Evolutionary conservation across 73 alveolate species (phyloP), one percentile per base, ranked within the genome.

Genomic region (Blepharisma japonicum): DNA sequence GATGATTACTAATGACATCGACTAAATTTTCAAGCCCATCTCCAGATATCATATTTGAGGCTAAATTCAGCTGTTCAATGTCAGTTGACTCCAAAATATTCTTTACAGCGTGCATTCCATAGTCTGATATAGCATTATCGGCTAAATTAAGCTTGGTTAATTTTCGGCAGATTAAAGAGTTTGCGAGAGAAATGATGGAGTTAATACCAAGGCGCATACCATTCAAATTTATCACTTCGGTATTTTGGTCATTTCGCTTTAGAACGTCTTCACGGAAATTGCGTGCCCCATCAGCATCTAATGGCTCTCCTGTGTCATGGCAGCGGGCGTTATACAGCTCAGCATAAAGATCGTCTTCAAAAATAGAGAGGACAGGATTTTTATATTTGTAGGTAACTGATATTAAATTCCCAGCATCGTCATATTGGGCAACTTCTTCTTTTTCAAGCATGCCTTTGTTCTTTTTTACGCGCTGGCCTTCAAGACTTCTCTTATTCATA

Each of bases 51-150:
- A 94, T 95, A 83, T 96, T 96, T 18, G 97, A 88, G 0, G 99
- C 98, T 51, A 94, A 77, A 68, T 92, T 96, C 27, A 96, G 83
- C 45, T 83, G 83, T 38, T 84, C 42, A 32, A 32, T 32, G 3
- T 32, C 42, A 21, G 94, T 80, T 85, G 89, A 85, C 81, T 91
- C 89, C 68, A 94, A 71, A 67, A 96, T 86, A 42, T 89, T 90
- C 74, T 92, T 94, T 23, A 96, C 91, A 48, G 97, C 95, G 79
- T 96, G 99, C 97, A 96, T 92, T 51, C 98, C 98, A 80, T 90
- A 92, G 79, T 96, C 99, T 71, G 95, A 89, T 55, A 96, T 90
- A 21, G 96, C 86, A 85, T 96, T 96, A 79, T 96, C 99, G 2
- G 98, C 97, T 39, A 96, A 71, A 83, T 96, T 94, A 45, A 96